Evolutionary conservation across 805 yeast species (phyloP).

Genomic region (Saccharomycopsis fibuligera): DNA sequence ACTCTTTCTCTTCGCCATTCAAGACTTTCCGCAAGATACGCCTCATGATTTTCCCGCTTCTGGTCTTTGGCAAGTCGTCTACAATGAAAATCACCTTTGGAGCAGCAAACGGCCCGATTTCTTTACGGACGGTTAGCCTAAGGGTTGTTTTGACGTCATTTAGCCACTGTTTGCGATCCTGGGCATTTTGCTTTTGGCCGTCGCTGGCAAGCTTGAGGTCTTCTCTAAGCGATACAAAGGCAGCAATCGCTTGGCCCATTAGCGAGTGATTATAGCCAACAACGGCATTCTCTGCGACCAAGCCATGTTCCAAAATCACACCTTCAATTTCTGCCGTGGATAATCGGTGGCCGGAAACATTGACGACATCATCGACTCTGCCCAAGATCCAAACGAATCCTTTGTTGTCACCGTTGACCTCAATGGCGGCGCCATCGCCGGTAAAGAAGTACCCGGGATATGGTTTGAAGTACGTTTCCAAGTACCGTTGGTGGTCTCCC

Average conservation of each 20-base stretch:
- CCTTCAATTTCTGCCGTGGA: conserved; percentile 90
- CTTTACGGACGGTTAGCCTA: conserved; percentile 64
- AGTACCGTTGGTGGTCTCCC: conserved; percentile 65
- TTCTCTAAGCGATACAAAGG: no score
- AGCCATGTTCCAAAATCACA: conserved; percentile 63
- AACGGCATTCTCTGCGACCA: conserved; percentile 75
- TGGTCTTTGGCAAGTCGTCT: conserved; percentile 75
- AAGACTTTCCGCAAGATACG: conserved; percentile 72
- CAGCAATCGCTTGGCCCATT: conserved; percentile 83
- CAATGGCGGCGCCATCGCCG: conserved; percentile 89
- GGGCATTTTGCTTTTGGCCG: no score
- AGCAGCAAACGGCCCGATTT: conserved; percentile 83
- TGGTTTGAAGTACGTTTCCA: conserved; percentile 76
- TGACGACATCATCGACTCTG: conserved; percentile 83
- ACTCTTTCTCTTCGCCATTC: conserved; percentile 71
- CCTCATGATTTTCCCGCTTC: conserved; percentile 86
- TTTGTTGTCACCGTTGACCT: conserved; percentile 74
- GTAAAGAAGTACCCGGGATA: conserved; percentile 80
- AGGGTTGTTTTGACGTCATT: conserved; percentile 49
- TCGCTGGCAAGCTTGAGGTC: no score
- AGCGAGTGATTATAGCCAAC: conserved; percentile 78
- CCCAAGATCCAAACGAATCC: conserved; percentile 85
- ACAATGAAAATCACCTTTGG: conserved; percentile 70
- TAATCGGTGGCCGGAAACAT: conserved; percentile 79
- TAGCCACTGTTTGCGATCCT: conserved; percentile 33